Evolutionary conservation across 805 yeast species (phyloP).

Genomic region (Wickerhamiella lipophila): DNA sequence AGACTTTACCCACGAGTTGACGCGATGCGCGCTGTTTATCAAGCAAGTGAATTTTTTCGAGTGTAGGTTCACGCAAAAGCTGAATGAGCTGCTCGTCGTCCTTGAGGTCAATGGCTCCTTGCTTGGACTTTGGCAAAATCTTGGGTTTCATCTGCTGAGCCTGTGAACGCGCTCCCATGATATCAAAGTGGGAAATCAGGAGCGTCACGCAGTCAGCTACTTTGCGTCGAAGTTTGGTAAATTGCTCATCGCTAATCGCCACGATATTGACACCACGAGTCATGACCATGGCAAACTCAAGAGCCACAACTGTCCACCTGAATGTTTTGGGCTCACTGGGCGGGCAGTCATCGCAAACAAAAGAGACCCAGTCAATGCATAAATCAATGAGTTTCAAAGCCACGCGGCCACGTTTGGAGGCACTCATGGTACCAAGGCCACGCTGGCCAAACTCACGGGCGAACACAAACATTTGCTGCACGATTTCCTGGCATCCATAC

Average conservation of each 20-base stretch:
- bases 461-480: slow-evolving; percentile 61
- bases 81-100: slow-evolving; percentile 41
- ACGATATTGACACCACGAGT: slow-evolving; percentile 81
- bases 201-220: slow-evolving; percentile 93
- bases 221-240: slow-evolving; percentile 54
- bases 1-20: slow-evolving; percentile 67
- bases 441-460: slow-evolving; percentile 73
- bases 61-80: slow-evolving; percentile 52
- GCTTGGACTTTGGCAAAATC: slow-evolving; percentile 17
- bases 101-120: slow-evolving; percentile 35
- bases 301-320: slow-evolving; percentile 90
- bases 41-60: slow-evolving; percentile 49
- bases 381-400: slow-evolving; percentile 60
- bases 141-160: slow-evolving; percentile 33
- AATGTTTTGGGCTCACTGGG: slow-evolving; percentile 87
- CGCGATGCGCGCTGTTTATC: slow-evolving; percentile 43
- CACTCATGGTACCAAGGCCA: slow-evolving; percentile 51
- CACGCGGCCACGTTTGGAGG: slow-evolving; percentile 51
- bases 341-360: slow-evolving; percentile 85
- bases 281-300: slow-evolving; percentile 92
- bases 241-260: slow-evolving; percentile 65
- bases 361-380: slow-evolving; percentile 83
- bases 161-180: slow-evolving; percentile 92
- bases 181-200: slow-evolving; percentile 88
- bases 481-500: slow-evolving; percentile 59